Base-by-base conservation (phyloP, 768 basidiomycete species). In the Rhodotorula kratochvilovae region DNA sequence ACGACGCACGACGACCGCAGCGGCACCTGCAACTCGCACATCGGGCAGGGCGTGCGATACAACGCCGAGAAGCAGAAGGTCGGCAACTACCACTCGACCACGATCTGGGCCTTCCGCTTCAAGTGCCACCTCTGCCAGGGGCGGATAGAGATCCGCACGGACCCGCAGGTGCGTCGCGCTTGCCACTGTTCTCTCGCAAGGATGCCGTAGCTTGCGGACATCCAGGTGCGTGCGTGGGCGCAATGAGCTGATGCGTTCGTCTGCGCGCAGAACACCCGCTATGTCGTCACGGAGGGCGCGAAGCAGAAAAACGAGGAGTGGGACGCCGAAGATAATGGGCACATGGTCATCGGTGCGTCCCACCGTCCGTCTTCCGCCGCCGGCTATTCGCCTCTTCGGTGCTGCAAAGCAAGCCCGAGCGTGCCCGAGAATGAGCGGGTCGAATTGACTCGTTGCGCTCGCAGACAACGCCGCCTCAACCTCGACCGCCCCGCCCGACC, bases 41-140 rank as follows among this genome's bases (percentile, higher is more conserved):
- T 99, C 61, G 96, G 96, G 19, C 96, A 96, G 87, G 96, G 96
- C 33, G 96, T 99, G 3, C 90, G 96, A n/a, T 99, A 97, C 84
- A 99, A 99, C 76, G 96, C 96, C 0, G 94, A 98, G 81, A 99
- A 99, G 86, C 90, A 90, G 83, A 97, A 95, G 81, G 86, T 97
- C 45, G 96, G 96, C 23, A 87, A 86, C 68, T 99, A 99, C 81
- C 92, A 89, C 79, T 91, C 91, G 12, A 97, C 94, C 0, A 90
- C 93, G 17, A 97, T 99, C 65, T 98, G 83, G 79, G 90, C 89
- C 12, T 99, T 99, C 80, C 86, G 93, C 57, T 98, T 96, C 82
- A 99, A 99, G 85, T 99, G 95, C 78, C 94, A 97, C 80, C 82
- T 97, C 2, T 98, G 96, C 78, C 87, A 87, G 73, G 88, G 88